Conservation (phyloP, 169 alveolate species). For the Hepatocystis sp. region DNA sequence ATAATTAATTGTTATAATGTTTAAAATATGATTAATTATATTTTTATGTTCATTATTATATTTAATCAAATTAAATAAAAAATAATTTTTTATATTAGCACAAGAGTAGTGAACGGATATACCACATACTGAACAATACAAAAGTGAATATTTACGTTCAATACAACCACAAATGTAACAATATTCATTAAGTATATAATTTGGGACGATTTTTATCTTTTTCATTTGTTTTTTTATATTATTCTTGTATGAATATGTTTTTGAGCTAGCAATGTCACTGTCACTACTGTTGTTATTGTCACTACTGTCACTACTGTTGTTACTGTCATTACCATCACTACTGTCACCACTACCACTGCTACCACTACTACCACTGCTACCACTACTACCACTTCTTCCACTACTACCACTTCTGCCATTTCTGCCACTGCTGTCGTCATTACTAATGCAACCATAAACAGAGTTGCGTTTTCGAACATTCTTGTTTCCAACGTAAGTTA, state of each 20-base stretch:
- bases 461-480: too few relatives aligned
- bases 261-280: too few relatives aligned
- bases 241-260: background rate
- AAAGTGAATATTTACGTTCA: constrained; percentile 20
- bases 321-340: too few relatives aligned
- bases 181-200: constrained; percentile 46
- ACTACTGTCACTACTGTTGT: too few relatives aligned
- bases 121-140: constrained; percentile 45
- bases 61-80: constrained; percentile 37
- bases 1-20: constrained; percentile 46
- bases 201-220: constrained; percentile 12
- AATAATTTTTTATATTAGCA: constrained; percentile 41
- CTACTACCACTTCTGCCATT: background rate
- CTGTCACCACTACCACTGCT: too few relatives aligned
- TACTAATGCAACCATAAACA: too few relatives aligned
- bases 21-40: constrained; percentile 40
- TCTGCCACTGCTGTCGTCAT: background rate
- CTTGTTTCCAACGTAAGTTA: too few relatives aligned
- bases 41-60: constrained; percentile 51
- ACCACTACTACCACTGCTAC: too few relatives aligned
- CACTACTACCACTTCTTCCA: too few relatives aligned
- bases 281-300: too few relatives aligned
- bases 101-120: constrained; percentile 49
- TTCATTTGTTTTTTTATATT: background rate
- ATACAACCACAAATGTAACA: constrained; percentile 54